Percentiles rank a stretch among this genome's conserved stretches.
Evolutionary conservation across 768 basidiomycete species (phyloP).

Genomic region (Macrolepiota albuminosa): DNA sequence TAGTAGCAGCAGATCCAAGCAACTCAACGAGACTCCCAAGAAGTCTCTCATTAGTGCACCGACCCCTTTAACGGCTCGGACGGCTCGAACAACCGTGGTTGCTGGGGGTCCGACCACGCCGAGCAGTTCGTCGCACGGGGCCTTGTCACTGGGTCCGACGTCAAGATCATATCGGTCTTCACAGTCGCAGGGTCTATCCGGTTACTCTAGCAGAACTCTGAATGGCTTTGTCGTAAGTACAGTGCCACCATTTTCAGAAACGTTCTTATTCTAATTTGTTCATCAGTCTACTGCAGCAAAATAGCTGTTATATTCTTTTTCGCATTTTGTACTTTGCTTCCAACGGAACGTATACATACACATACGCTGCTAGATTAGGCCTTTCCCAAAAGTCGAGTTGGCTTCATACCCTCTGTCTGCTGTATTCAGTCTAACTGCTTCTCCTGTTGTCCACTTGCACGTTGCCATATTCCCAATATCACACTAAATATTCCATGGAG

Average conservation of each 20-base stretch:
- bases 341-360: constrained; percentile 16
- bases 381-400: constrained; percentile 27
- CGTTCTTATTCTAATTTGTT: constrained; percentile 8
- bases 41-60: constrained; percentile 89
- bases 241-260: not conserved
- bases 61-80: constrained; percentile 80
- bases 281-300: constrained; percentile 38
- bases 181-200: constrained; percentile 64
- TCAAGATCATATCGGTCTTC: constrained; percentile 65
- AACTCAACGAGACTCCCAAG: constrained; percentile 68
- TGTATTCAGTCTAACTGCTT: constrained; percentile 31
- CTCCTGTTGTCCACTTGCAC: constrained; percentile 32
- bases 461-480: constrained; percentile 26
- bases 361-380: constrained; percentile 17
- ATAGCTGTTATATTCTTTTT: constrained; percentile 24
- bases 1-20: constrained; percentile 49
- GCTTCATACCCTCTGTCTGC: constrained; percentile 37
- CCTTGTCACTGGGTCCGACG: constrained; percentile 51
- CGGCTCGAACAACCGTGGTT: constrained; percentile 46
- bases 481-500: constrained; percentile 21
- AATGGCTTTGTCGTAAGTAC: constrained; percentile 62
- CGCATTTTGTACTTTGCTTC: constrained; percentile 14
- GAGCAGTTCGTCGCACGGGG: constrained; percentile 43
- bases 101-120: constrained; percentile 57
- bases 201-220: constrained; percentile 73